Evolutionary conservation across 768 basidiomycete species (phyloP).

Genomic region (Botryobasidium botryosum): DNA sequence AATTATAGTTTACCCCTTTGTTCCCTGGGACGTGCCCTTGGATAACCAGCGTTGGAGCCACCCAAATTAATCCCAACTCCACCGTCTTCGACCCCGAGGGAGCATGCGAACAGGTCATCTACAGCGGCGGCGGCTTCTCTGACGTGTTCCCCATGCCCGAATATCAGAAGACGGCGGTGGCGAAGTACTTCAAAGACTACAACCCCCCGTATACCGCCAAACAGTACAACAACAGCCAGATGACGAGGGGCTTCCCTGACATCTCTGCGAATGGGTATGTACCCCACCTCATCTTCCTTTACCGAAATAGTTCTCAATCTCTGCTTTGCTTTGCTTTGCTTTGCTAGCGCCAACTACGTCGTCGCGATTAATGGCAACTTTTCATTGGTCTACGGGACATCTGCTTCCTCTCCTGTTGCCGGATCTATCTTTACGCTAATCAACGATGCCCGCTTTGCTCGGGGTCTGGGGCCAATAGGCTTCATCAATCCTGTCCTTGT

Average conservation of each 20-base stretch:
- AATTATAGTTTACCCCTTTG: slow-evolving; percentile 38
- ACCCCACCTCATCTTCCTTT: too few relatives aligned
- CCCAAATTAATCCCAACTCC: slow-evolving; percentile 25
- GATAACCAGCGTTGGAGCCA: slow-evolving; percentile 32
- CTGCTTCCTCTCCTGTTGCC: slow-evolving; percentile 23
- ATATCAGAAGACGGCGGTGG: slow-evolving; percentile 23
- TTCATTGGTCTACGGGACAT: slow-evolving; percentile 22
- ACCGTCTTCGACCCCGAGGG: slow-evolving; percentile 20
- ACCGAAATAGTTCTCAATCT: too few relatives aligned
- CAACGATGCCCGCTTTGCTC: slow-evolving; percentile 24
- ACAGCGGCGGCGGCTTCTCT: slow-evolving; percentile 23
- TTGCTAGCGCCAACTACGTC: slow-evolving; percentile 4
- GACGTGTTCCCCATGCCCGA: slow-evolving; percentile 25
- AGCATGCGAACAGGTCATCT: slow-evolving; percentile 22
- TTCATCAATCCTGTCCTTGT: slow-evolving; percentile 13
- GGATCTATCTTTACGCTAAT: slow-evolving; percentile 22
- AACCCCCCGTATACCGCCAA: slow-evolving; percentile 20
- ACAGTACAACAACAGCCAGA: slow-evolving; percentile 19
- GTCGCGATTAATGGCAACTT: slow-evolving; percentile 18
- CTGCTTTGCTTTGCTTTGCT: not conserved
- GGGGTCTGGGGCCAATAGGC: slow-evolving; percentile 22
- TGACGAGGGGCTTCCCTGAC: slow-evolving; percentile 9
- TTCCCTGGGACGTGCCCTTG: slow-evolving; percentile 30
- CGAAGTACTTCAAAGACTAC: slow-evolving; percentile 17
- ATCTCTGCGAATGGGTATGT: slow-evolving; percentile 1